Percentiles rank a stretch among this genome's conserved stretches.
Conservation (phyloP, 1,284 basidiomycete species). For the Leccinum huronense region DNA sequence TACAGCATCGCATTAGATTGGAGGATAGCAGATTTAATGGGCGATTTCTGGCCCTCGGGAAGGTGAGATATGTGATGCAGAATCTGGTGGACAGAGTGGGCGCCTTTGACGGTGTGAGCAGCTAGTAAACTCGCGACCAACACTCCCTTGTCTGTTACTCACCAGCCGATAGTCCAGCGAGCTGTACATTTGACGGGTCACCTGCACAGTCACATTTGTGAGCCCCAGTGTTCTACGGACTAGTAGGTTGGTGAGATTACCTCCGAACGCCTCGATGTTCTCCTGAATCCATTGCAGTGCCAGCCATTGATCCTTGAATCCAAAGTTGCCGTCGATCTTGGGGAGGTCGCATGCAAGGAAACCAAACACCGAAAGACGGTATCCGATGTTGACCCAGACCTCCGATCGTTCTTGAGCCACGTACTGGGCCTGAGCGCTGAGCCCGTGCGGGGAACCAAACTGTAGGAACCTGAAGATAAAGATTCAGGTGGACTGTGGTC, state of each 20-base stretch:
- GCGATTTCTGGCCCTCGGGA: conserved; percentile 53
- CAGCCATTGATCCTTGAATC: conserved; percentile 66
- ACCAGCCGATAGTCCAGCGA: conserved; percentile 73
- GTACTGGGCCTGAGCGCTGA: conserved; percentile 62
- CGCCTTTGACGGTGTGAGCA: conserved; percentile 42
- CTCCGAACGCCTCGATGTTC: conserved; percentile 32
- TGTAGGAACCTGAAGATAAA: conserved; percentile 62
- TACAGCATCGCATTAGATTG: conserved; percentile 75
- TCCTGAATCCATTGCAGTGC: conserved; percentile 30
- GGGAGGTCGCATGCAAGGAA: conserved; percentile 67
- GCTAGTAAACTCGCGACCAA: neutral
- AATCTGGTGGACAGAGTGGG: conserved; percentile 73
- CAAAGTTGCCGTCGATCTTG: conserved; percentile 64
- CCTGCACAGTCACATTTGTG: conserved; percentile 51
- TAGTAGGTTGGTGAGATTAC: conserved; percentile 44
- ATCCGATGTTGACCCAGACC: conserved; percentile 72
- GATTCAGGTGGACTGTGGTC: neutral
- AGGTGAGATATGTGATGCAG: conserved; percentile 69
- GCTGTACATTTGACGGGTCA: conserved; percentile 55
- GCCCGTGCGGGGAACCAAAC: conserved; percentile 67
- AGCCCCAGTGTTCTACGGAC: conserved; percentile 42
- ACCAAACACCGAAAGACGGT: conserved; percentile 70
- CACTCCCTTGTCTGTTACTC: conserved; percentile 8
- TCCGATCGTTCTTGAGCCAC: conserved; percentile 61
- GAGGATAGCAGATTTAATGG: conserved; percentile 63